Conservation (phyloP, 2,329 filamentous ascomycete species). For the Colletotrichum cuscutae region DNA sequence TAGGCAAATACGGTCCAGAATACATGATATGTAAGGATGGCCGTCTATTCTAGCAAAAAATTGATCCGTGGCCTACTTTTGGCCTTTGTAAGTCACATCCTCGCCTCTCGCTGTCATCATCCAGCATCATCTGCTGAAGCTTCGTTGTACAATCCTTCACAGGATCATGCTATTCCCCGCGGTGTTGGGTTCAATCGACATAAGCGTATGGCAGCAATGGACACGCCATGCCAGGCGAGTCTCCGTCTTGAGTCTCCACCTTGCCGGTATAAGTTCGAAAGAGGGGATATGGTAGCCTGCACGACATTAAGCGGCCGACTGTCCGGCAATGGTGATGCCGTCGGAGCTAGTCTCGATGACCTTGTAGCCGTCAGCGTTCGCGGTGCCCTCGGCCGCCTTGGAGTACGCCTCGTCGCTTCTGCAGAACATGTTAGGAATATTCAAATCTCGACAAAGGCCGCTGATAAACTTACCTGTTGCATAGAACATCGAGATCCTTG, state of each 20-base stretch:
- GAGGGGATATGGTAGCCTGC: no score
- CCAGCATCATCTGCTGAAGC: not conserved
- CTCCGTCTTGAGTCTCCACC: no score
- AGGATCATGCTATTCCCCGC: not conserved
- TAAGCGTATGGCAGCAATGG: not conserved
- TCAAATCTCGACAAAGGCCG: not conserved
- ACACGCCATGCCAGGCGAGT: not conserved
- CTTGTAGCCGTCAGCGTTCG: conserved; percentile 76
- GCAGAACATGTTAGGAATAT: not conserved
- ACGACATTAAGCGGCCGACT: not conserved
- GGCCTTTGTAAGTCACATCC: not conserved
- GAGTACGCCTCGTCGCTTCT: conserved; percentile 70
- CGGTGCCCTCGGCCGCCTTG: conserved; percentile 81
- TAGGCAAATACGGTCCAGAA: not conserved
- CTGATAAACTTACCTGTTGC: conserved; percentile 67
- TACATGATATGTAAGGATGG: not conserved
- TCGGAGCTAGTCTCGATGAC: conserved; percentile 80
- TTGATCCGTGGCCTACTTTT: not conserved
- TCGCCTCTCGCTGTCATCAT: rapidly evolving
- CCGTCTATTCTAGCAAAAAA: not conserved
- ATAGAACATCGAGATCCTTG: conserved; percentile 79
- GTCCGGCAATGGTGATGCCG: conserved; percentile 51
- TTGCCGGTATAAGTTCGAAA: not conserved
- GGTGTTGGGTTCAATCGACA: not conserved
- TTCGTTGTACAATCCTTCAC: not conserved